Evolutionary conservation across 2,329 filamentous ascomycete species (phyloP).

Genomic region (Fusarium sp.): DNA sequence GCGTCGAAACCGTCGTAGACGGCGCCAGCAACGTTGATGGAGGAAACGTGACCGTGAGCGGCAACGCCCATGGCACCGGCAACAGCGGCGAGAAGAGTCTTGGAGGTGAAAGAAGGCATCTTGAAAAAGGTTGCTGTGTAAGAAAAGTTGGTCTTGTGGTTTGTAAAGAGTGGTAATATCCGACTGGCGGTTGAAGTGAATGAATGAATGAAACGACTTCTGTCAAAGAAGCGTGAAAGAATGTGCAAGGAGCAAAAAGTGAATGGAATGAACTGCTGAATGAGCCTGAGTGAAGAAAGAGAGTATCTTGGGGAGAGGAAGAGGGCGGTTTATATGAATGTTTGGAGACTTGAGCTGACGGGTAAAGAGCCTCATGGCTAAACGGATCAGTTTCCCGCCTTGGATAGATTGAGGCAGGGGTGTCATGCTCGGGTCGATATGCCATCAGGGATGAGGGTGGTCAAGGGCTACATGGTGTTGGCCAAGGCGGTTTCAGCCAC

Average conservation of each 20-base stretch:
- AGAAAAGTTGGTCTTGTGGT: slow-evolving; percentile 6
- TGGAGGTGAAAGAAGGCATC: slow-evolving; percentile 44
- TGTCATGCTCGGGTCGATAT: slow-evolving; percentile 26
- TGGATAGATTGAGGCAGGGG: slow-evolving; percentile 18
- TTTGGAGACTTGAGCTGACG: not conserved
- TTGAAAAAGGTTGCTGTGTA: slow-evolving; percentile 17
- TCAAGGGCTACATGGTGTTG: slow-evolving; percentile 24
- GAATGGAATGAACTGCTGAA: slow-evolving; percentile 45
- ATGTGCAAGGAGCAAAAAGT: slow-evolving; percentile 43
- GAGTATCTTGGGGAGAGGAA: not conserved
- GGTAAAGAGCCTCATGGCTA: slow-evolving; percentile 27
- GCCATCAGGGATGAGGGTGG: slow-evolving; percentile 26
- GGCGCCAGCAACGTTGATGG: slow-evolving; percentile 43
- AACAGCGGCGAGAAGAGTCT: slow-evolving; percentile 43
- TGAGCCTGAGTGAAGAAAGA: slow-evolving; percentile 39
- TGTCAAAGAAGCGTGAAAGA: slow-evolving; percentile 47
- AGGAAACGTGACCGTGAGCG: slow-evolving; percentile 45
- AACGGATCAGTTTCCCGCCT: slow-evolving; percentile 19
- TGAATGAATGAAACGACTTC: slow-evolving; percentile 45
- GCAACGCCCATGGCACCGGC: slow-evolving; percentile 42
- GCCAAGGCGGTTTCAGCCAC: slow-evolving; percentile 36
- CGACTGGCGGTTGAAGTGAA: slow-evolving; percentile 39
- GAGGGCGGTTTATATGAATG: slow-evolving; percentile 35
- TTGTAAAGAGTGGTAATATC: slow-evolving; percentile 21
- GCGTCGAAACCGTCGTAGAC: slow-evolving; percentile 26